Percentiles rank a stretch among this genome's conserved stretches.
Evolutionary conservation across 2,329 filamentous ascomycete genomes (phyloP).

Genomic region (Ophiostoma sp.): DNA sequence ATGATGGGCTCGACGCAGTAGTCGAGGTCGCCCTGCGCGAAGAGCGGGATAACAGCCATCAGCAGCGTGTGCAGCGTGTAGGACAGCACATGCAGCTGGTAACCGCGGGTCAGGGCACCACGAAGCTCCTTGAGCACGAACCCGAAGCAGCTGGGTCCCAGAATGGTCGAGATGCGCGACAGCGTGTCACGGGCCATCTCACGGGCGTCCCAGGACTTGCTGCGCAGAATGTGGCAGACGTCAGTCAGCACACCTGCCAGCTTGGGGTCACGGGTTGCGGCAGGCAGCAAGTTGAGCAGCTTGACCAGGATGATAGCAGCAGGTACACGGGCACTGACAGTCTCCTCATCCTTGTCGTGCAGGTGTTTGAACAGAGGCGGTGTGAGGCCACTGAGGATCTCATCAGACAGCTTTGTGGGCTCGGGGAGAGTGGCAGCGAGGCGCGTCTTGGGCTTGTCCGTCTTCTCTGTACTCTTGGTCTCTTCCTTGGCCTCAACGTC

Average conservation of each 20-base stretch:
- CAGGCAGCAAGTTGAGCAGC: slow-evolving; percentile 72
- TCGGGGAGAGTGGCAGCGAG: slow-evolving; percentile 63
- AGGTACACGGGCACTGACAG: slow-evolving; percentile 86
- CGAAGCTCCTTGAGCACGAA: slow-evolving; percentile 92
- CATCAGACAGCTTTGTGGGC: slow-evolving; percentile 60
- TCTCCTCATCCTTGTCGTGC: slow-evolving; percentile 89
- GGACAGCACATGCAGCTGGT: slow-evolving; percentile 90
- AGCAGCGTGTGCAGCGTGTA: slow-evolving; percentile 92
- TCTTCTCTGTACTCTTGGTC: slow-evolving; percentile 25
- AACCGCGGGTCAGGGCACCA: slow-evolving; percentile 74
- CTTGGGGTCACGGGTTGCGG: slow-evolving; percentile 63
- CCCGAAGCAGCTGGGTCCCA: slow-evolving; percentile 77
- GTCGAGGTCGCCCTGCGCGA: slow-evolving; percentile 77
- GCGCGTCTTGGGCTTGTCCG: slow-evolving; percentile 31
- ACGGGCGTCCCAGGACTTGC: slow-evolving; percentile 78
- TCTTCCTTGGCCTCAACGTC: slow-evolving; percentile 22
- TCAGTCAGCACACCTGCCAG: slow-evolving; percentile 83
- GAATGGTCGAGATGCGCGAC: slow-evolving; percentile 70
- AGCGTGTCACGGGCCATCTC: slow-evolving; percentile 88
- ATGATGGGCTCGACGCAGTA: slow-evolving; percentile 77
- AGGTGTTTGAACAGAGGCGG: slow-evolving; percentile 78
- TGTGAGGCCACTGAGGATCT: slow-evolving; percentile 69
- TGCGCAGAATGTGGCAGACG: slow-evolving; percentile 86
- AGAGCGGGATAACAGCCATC: slow-evolving; percentile 64
- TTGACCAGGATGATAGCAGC: slow-evolving; percentile 86